These are phyloP conservation scores for Aspergillus nanangensis DNA, from an alignment of 495 filamentous ascomycete genomes.

Conservation along the genomic window DNA sequence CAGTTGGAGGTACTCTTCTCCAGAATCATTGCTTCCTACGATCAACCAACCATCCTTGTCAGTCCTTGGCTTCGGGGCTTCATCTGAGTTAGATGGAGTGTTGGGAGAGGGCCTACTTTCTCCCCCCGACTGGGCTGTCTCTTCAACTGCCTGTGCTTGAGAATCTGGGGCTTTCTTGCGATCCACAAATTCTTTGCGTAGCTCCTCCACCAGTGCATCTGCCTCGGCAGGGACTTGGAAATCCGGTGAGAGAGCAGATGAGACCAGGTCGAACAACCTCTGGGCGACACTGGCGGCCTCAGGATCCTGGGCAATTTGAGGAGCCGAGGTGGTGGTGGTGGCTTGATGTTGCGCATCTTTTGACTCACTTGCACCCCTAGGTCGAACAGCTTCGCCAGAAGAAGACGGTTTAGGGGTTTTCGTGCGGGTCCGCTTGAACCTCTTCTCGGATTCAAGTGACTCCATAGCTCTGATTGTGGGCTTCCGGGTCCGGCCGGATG, in stretches of 20 bases:
- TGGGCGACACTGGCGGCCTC: slow-evolving; percentile 13
- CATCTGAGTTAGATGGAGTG: slow-evolving; percentile 13
- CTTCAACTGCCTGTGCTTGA: background rate
- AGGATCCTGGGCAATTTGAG: background rate
- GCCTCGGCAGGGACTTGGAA: slow-evolving; percentile 16
- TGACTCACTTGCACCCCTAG: no score
- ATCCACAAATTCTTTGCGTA: slow-evolving; percentile 13
- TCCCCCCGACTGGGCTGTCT: background rate
- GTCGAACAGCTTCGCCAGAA: slow-evolving; percentile 8
- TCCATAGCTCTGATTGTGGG: slow-evolving; percentile 38
- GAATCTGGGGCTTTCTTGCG: slow-evolving; percentile 1
- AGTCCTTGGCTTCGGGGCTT: slow-evolving; percentile 13
- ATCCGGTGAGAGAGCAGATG: slow-evolving; percentile 17
- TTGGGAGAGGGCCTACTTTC: slow-evolving; percentile 13
- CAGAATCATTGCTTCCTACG: slow-evolving; percentile 31
- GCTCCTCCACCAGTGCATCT: slow-evolving; percentile 15
- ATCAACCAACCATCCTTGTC: slow-evolving; percentile 29
- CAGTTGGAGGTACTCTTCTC: slow-evolving; percentile 29
- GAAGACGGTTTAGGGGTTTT: slow-evolving; percentile 3
- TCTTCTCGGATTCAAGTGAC: slow-evolving; percentile 24
- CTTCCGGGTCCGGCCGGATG: slow-evolving; percentile 33
- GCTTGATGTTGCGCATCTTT: background rate
- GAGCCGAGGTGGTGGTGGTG: background rate
- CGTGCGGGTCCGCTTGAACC: slow-evolving; percentile 14
- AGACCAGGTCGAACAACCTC: slow-evolving; percentile 23